Evolutionary conservation across 1,139 yeast genomes (phyloP), one percentile per base, ranked within the genome.

Genomic region (Candida gigantensis): DNA sequence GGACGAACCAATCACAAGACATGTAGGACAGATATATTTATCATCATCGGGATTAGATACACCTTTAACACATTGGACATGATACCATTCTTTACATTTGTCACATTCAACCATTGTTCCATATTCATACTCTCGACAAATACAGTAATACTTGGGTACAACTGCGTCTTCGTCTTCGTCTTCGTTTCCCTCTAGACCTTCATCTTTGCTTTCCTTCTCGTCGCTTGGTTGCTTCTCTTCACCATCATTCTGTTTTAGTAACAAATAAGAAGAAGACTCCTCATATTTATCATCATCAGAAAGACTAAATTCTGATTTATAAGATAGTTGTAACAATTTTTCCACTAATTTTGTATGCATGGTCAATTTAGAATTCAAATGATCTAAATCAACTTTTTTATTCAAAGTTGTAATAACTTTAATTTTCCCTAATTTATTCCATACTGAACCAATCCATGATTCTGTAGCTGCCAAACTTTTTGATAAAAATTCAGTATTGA

Each of bases 101-200:
- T 84, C 94, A 60, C 96, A 88, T 48, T 81, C 87, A 33, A 85
- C 76, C 95, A 87, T 85, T 0, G 75, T 67, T 2, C 89, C 92
- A 40, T 70, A 72, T 50, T 85, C 95, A 15, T 66, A 63, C 39
- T 72, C 76, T 29, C 95, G 74, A 57, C 96, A 87, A 35, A 82
- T 60, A 55, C 96, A 87, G 53, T 81, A 86, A 19, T 57, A 62
- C 27, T 49, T 55, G 26, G 49, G 46, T 14, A 43, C 16, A 16
- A 44, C 8, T 3, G 23, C 34, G 9, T 38, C 44, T 7, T 37
- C 45, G 3, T 29, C 24, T 1, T 40, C 42, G 7, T 42, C 51
- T 6, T 20, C n/a, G n/a, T 20, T n/a, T n/a, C n/a, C n/a, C n/a
- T n/a, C n/a, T n/a, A n/a, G n/a, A n/a, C n/a, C n/a, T n/a, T n/a